Conservation (phyloP, 2,329 filamentous ascomycete species). For the Alternaria alternata region DNA sequence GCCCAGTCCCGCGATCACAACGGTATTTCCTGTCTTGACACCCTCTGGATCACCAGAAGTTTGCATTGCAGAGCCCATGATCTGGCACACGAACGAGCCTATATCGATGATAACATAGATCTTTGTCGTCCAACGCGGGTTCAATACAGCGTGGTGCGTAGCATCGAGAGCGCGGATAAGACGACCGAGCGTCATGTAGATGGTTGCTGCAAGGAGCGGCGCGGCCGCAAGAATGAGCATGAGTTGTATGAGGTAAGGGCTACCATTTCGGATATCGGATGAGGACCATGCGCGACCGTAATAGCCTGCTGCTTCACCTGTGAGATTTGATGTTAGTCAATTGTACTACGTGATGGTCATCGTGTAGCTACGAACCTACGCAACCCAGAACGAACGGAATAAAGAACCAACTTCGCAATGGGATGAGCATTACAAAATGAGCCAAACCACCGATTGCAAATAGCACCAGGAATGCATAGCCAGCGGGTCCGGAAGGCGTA, state of each 20-base stretch:
- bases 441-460: slow-evolving; percentile 20
- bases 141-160: slow-evolving; percentile 50
- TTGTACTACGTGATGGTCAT: background rate
- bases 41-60: slow-evolving; percentile 18
- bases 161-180: slow-evolving; percentile 52
- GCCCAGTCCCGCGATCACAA: slow-evolving; percentile 25
- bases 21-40: background rate
- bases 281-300: slow-evolving; percentile 25
- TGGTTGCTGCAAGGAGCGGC: slow-evolving; percentile 58
- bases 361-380: slow-evolving; percentile 50
- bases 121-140: slow-evolving; percentile 40
- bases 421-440: slow-evolving; percentile 18
- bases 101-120: slow-evolving; percentile 33
- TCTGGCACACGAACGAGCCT: slow-evolving; percentile 30
- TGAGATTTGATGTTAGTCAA: background rate
- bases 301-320: slow-evolving; percentile 32
- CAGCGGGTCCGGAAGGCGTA: slow-evolving; percentile 21
- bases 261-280: slow-evolving; percentile 21
- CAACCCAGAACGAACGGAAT: slow-evolving; percentile 62
- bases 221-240: slow-evolving; percentile 57
- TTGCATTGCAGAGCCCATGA: slow-evolving; percentile 29
- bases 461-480: slow-evolving; percentile 22
- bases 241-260: slow-evolving; percentile 53
- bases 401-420: slow-evolving; percentile 55
- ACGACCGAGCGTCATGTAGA: slow-evolving; percentile 60